Evolutionary conservation across 352 stramenopile species (phyloP), one percentile per base, ranked within the genome.

Genomic region (Globisporangium iwayamae): DNA sequence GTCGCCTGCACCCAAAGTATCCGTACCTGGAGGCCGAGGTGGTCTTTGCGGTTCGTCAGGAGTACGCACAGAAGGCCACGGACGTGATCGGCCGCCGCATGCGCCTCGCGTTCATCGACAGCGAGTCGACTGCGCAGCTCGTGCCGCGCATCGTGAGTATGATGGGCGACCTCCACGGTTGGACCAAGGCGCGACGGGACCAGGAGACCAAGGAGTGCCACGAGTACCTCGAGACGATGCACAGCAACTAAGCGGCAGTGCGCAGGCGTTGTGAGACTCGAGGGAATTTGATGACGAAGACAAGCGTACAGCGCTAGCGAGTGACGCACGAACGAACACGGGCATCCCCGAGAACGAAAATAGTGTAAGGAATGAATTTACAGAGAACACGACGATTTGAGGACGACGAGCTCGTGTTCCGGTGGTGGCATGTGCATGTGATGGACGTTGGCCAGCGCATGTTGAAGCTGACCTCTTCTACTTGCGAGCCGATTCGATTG

Each of bases 1-100:
- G 90, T 36, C 89, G 91, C 11, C 76, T 99, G 60, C 84, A 97
- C 72, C 73, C 79, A n/a, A 96, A 97, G 79, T 98, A 98, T 76
- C 96, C 96, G 51, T 98, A 97, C 81, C 67, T 99, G 43, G 89
- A 98, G 64, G 94, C 92, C 55, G 96, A 99, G 72, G 93, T 99
- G 1, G 88, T 97, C 34, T 97, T 97, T 62, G 89, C 90, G 34
- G 89, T 97, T 38, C 79, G 87, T 58, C 93, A 98, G 71, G 95
- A 98, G 73, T 98, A 98, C 76, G 94, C 95, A n/a, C 60, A 90
- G 58, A 96, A 95, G 70, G 88, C 90, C 36, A 95, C 96, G 25
- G 95, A 98, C 62, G 87, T 98, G 39, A 65, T 98, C 45, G 95
- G 93, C 25, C 80, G 95, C 34, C 90, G 95, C 45, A 98, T 93